Evolutionary conservation across 2,329 filamentous ascomycete species (phyloP).

Genomic region (Botrytis elliptica): DNA sequence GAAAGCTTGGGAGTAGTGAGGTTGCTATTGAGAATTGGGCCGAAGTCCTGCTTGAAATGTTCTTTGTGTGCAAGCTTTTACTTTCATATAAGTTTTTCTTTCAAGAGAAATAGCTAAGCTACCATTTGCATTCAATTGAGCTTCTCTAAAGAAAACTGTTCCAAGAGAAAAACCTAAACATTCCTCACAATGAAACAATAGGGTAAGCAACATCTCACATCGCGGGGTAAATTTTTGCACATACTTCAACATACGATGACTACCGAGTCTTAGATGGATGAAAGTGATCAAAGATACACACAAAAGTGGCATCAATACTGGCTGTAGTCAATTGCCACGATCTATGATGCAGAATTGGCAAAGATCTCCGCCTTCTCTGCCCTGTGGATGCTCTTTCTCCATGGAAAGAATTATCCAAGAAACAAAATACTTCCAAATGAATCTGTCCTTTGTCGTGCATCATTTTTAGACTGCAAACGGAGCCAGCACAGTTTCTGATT

Average conservation of each 20-base stretch:
- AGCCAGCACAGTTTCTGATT: background rate
- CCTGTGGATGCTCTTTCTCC: background rate
- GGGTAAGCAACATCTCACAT: background rate
- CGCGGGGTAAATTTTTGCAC: background rate
- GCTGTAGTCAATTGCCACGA: background rate
- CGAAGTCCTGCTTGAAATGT: background rate
- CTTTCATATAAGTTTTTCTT: background rate
- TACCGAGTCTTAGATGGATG: background rate
- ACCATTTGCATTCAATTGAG: conserved; percentile 11
- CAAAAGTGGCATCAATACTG: background rate
- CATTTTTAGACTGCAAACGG: conserved; percentile 3
- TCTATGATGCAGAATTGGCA: background rate
- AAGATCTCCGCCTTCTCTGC: background rate
- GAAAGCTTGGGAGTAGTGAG: background rate
- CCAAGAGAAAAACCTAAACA: background rate
- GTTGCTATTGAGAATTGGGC: background rate
- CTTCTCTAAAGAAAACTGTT: background rate
- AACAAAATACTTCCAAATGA: background rate
- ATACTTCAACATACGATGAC: background rate
- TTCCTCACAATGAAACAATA: conserved; percentile 9
- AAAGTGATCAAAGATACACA: background rate
- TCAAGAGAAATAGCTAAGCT: conserved; percentile 4
- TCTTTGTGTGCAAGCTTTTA: conserved; percentile 8
- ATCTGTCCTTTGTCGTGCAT: background rate
- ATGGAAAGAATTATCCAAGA: background rate